Evolutionary conservation across 2,329 filamentous ascomycete species (phyloP).

Genomic region (Dichotomopilus funicola): DNA sequence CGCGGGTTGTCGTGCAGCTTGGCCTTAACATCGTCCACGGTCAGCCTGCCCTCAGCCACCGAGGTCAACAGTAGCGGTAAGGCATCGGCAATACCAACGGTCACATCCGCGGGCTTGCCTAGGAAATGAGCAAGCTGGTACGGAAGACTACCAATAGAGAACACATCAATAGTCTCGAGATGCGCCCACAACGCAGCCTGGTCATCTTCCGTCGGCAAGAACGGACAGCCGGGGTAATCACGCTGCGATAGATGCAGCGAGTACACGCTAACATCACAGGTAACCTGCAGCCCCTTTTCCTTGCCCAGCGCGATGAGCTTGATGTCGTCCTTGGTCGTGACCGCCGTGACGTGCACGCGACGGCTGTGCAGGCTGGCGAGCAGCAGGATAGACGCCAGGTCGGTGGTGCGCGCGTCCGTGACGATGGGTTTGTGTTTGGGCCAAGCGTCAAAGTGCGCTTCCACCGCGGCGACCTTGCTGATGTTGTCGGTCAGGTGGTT

Average conservation of each 20-base stretch:
- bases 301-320: conserved; percentile 70
- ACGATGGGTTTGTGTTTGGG: conserved; percentile 71
- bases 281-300: conserved; percentile 73
- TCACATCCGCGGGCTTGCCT: conserved; percentile 48
- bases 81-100: conserved; percentile 64
- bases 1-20: conserved; percentile 73
- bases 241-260: conserved; percentile 66
- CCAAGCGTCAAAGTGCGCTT: conserved; percentile 72
- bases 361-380: conserved; percentile 71
- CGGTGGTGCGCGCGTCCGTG: conserved; percentile 73
- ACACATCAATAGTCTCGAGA: conserved; percentile 66
- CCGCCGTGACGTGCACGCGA: conserved; percentile 72
- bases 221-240: conserved; percentile 61
- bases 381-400: conserved; percentile 72
- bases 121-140: conserved; percentile 62
- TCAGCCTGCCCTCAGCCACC: conserved; percentile 65
- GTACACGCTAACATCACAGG: conserved; percentile 77
- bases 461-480: conserved; percentile 74
- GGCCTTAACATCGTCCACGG: conserved; percentile 63
- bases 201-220: conserved; percentile 60
- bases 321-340: conserved; percentile 77
- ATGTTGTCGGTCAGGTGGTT: conserved; percentile 77
- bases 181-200: conserved; percentile 70
- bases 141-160: conserved; percentile 71
- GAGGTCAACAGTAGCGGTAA: conserved; percentile 70